Base-by-base conservation (phyloP, 2,329 filamentous ascomycete genomes). In the Trichoderma oligosporum region DNA sequence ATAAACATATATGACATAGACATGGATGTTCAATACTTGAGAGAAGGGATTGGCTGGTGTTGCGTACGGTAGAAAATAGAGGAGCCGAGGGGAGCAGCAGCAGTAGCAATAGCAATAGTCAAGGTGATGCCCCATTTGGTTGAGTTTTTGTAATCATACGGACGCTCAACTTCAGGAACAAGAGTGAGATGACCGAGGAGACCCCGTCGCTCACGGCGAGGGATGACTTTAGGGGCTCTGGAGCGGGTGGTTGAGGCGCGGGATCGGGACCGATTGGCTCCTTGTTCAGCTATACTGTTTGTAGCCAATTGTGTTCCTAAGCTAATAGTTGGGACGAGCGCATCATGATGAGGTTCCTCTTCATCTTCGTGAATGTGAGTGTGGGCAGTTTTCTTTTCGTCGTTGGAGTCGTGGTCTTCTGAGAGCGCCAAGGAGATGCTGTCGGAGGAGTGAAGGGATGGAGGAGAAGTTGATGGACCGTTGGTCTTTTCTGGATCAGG, bases 81-180 rank as follows among this genome's bases (percentile, higher is more conserved):
- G 25, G 88, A 92, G 1, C 92, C 92, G 75, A 96, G 84, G 0
- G 92, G 92, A 1, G 88, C 90, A 0, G 84, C 88, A 12, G 86
- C 84, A 1, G 84, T 91, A 2, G 90, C 90, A 14, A 92, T 67
- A 1, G 91, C 87, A 44, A 96, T 82, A 46, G 93, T 82, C 33
- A 84, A 77, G 0, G 91, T 96, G 62, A 97, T 85, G 60, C 83
- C 80, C 91, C 91, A 96, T 82, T 96, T 96, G 12, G 83, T 89
- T 48, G 75, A 80, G 31, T 82, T 81, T 9, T 80, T 75, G 68
- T 96, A 96, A 49, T 89, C 82, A 59, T 86, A 84, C 0, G 91
- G 88, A 29, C 86, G 78, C 44, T 89, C 84, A 12, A 96, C 84
- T 73, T 97, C 92, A 1, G 91, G 87, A 14, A 96, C 77, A 29